A percentile compares a stretch with the other conserved stretches of the same genome.
These are phyloP conservation scores for Fusarium sp. DNA, from an alignment of 2,329 filamentous ascomycete species.

Conservation along the genomic window DNA sequence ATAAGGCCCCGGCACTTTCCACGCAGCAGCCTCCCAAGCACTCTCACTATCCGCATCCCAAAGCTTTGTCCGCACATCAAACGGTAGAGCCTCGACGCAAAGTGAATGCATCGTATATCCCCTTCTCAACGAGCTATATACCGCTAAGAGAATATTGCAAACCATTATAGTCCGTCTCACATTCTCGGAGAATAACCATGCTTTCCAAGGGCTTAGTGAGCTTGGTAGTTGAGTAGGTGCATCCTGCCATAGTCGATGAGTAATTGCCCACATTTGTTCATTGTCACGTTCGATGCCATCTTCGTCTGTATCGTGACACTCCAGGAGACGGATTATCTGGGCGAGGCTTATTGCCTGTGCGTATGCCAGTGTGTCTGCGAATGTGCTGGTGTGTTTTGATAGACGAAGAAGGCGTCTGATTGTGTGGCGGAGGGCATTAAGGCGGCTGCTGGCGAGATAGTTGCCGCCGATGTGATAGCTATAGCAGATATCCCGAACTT, in stretches of 20 bases:
- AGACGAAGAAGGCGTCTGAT: not conserved
- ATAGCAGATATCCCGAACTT: not conserved
- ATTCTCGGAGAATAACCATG: slow-evolving; percentile 8
- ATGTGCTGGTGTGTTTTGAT: not conserved
- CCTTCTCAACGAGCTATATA: not conserved
- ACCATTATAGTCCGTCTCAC: slow-evolving; percentile 1
- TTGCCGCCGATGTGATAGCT: not conserved
- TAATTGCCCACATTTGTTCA: not conserved
- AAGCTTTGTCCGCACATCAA: not conserved
- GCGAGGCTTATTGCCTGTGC: not conserved
- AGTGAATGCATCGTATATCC: slow-evolving; percentile 10
- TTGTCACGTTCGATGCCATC: not conserved
- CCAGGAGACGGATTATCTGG: not conserved
- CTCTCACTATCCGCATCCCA: not conserved
- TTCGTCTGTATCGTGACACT: not conserved
- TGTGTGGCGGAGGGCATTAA: not conserved
- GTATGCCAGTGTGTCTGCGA: not conserved
- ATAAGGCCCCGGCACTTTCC: rapidly evolving
- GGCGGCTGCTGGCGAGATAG: not conserved
- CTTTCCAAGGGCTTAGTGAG: slow-evolving; percentile 1
- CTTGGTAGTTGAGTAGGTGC: not conserved
- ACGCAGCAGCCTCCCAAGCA: not conserved
- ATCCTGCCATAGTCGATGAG: not conserved
- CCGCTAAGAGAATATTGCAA: not conserved
- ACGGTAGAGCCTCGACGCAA: slow-evolving; percentile 1